Percentiles rank a stretch among this genome's conserved stretches.
Conservation (phyloP, 169 alveolate species). For the Babesia sp. region DNA sequence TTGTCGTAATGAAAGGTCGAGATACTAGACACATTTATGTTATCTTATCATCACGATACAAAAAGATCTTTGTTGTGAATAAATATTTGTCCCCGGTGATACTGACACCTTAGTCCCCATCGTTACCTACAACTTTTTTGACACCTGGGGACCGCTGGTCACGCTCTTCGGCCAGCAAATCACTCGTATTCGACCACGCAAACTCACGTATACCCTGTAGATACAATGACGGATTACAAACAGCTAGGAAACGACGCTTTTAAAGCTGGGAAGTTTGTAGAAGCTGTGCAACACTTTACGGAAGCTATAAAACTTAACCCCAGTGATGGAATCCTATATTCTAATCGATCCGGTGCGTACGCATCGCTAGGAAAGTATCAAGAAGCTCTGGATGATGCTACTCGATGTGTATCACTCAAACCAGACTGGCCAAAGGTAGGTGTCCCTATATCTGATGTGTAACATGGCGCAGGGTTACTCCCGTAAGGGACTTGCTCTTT, state of each 20-base stretch:
- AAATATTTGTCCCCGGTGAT: neutral
- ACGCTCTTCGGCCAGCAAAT: neutral
- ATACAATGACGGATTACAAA: slow-evolving; percentile 84
- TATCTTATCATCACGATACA: no score
- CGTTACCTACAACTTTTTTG: neutral
- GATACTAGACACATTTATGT: no score
- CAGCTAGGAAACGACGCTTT: slow-evolving; percentile 91
- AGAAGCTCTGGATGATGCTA: slow-evolving; percentile 91
- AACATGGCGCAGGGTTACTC: slow-evolving; percentile 80
- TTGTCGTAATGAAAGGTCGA: no score
- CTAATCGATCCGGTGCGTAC: slow-evolving; percentile 93
- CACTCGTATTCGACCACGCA: slow-evolving; percentile 4
- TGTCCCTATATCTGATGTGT: neutral
- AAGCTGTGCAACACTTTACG: slow-evolving; percentile 89
- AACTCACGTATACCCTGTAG: slow-evolving; percentile 3
- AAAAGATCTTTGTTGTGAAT: no score
- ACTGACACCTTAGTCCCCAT: neutral
- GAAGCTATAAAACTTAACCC: slow-evolving; percentile 90
- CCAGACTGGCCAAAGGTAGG: slow-evolving; percentile 91
- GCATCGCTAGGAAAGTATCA: slow-evolving; percentile 83
- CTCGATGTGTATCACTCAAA: slow-evolving; percentile 86
- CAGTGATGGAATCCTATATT: slow-evolving; percentile 88
- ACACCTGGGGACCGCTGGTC: slow-evolving; percentile 1
- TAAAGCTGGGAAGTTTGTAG: slow-evolving; percentile 85
- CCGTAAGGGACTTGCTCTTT: slow-evolving; percentile 88